Evolutionary conservation across 257 asterid genomes (phyloP), one percentile per base, ranked within the genome.

Genomic region (Solanum boliviense): DNA sequence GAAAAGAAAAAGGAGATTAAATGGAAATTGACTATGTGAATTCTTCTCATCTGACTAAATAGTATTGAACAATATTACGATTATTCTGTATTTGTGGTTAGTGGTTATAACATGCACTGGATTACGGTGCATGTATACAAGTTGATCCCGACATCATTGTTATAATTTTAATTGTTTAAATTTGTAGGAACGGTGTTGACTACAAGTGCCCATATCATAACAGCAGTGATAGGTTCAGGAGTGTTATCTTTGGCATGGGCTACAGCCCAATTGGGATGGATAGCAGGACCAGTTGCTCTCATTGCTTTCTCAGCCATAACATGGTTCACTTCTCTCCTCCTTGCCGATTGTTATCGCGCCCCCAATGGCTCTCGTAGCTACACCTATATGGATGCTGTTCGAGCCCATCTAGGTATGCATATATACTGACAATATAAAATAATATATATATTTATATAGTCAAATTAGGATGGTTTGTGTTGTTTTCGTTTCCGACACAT

Each of bases 221-320:
- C 98, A 0, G 94, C 96, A 1, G 98, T 94, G 1, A 94, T 94
- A 39, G 98, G 98, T 38, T 95, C 98, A 23, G 98, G 98, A 1
- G 98, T 95, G 86, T 39, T 95, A 46, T 93, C 98, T 25, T 87
- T 95, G n/a, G 95, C 97, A 11, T 95, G 98, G 98, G 96, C 98
- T 38, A 91, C 92, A 1, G 94, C 97, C 3, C 96, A 94, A 75
- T 88, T 94, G 88, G 98, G 98, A 9, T 95, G 98, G 97, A 90
- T 95, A 13, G 95, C 95, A 6, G 98, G 98, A 35, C 92, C 96
- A 25, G 18, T 91, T 32, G 70, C 96, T 31, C 90, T 95, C n/a
- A 0, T 84, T 36, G 91, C 90, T 9, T 94, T 94, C 84, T 91
- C 98, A 0, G 38, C 89, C 39, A 90, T 94, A 46, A 95, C 98